These are phyloP conservation scores for Pseudevernia furfuracea DNA, from an alignment of 495 filamentous ascomycete genomes.

Conservation along the genomic window DNA sequence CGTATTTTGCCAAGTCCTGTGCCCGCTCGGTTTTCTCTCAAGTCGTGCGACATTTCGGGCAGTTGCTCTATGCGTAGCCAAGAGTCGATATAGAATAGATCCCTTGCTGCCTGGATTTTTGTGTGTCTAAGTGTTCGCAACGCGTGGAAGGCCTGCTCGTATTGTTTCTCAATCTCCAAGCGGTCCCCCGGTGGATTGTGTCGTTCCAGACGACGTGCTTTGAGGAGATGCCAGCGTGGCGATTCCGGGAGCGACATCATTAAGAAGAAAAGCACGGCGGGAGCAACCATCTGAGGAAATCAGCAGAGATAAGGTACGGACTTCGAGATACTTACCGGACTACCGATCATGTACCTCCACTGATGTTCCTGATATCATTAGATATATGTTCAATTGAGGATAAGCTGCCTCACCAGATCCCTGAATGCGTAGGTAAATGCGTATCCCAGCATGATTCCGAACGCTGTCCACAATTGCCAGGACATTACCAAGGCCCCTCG, in stretches of 20 bases:
- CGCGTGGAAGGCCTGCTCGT: not conserved
- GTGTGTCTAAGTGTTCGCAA: not conserved
- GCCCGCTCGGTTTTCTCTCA: no score
- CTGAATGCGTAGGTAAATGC: not conserved
- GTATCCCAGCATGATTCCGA: not conserved
- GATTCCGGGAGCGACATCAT: not conserved
- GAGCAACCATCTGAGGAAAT: not conserved
- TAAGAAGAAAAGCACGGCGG: not conserved
- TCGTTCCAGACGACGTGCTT: not conserved
- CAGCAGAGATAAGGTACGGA: no score
- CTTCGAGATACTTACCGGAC: no score
- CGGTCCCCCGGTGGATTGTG: no score
- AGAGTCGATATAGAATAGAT: not conserved
- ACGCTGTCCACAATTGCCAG: not conserved
- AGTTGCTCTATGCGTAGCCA: not conserved
- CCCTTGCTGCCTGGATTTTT: not conserved
- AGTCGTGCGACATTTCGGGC: no score
- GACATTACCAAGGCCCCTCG: not conserved
- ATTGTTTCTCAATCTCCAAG: not conserved
- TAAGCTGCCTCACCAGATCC: no score
- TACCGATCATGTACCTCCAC: not conserved
- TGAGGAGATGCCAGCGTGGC: not conserved
- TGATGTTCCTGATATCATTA: no score
- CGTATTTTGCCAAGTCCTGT: no score
- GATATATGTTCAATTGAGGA: no score